Evolutionary conservation across 2,329 filamentous ascomycete species (phyloP), one percentile per base, ranked within the genome.

Genomic region (Ophiosphaerella herpotricha): DNA sequence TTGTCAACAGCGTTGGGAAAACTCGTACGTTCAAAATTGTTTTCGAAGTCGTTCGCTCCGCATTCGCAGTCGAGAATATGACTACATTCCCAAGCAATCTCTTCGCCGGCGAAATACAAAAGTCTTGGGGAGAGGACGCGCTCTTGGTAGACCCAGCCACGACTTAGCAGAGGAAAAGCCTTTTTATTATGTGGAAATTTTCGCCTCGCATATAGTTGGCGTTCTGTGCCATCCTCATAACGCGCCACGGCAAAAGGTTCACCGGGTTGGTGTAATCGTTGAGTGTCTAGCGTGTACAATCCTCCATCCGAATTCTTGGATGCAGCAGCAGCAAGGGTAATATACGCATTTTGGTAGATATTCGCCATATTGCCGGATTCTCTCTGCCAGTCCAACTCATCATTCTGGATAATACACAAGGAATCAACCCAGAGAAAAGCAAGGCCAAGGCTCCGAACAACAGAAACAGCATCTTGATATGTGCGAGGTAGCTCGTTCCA

Each of bases 21-120:
- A 7, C 34, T 16, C 11, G 13, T 13, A 7, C 38, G 39, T 4
- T 32, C 24, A 11, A 32, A n/a, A 12, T 7, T 23, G 4, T 32
- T 1, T 5, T 26, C 24, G 5, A 38, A 21, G 26, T 37, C 18
- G 9, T 29, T 7, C 1, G 24, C 21, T 7, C 24, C 24, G 21
- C 35, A 46, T 24, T 46, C 43, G 9, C 43, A 39, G 4, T n/a
- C 14, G 2, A 33, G 3, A 2, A 3, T 6, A 2, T 16, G 9
- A 5, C 21, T 31, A 24, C 55, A 61, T 40, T 61, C 53, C 53
- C 52, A 61, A n/a, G 49, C 24, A 3, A 61, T 45, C 40, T 61
- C 58, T 3, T 39, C 16, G 1, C 35, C 34, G 5, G 31, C 43
- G 35, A 60, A 61, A 34, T 61, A 52, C n/a, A 63, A 34, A 2